Base-by-base conservation (phyloP, 2,329 filamentous ascomycete genomes). In the Trichoderma cornu-damae region DNA sequence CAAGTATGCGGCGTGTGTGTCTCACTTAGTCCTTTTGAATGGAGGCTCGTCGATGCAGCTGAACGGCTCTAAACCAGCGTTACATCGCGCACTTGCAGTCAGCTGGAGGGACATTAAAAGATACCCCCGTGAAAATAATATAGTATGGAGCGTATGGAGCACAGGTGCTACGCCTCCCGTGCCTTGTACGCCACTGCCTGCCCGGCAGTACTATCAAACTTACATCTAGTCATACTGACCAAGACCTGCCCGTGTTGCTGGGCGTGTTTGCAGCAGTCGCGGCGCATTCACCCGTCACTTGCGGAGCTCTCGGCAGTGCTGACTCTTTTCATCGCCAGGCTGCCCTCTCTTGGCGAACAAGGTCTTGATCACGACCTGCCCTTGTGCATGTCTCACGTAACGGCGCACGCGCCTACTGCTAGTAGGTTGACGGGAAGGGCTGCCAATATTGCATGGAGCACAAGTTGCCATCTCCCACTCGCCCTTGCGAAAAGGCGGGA, bases 361-460 rank as follows among this genome's bases (percentile, higher is more conserved):
- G 52, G 52, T 46, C 16, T 20, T 38, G 32, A 47, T 47, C 51
- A 22, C 51, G 42, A 46, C 42, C 38, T 54, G 51, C 51, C 51
- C 52, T 55, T 55, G 42, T 43, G 32, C 22, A 38, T 55, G 52
- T 55, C 52, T 55, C 52, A 55, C 52, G 47, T 20, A 47, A 22
- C 52, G 44, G 42, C 32, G 42, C n/a, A 35, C 42, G 34, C 51
- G 32, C 42, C 28, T 20, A n/a, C n/a, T n/a, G n/a, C n/a, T n/a
- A n/a, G n/a, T n/a, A 46, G 22, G 32, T 20, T 18, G 18, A 38
- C 42, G 30, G n/a, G 20, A 47, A 50, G 47, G 32, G n/a, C 22
- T 26, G 20, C 30, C 20, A 37, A 18, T 28, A 47, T 47, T 47
- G 28, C 44, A 34, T 12, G 50, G 26, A 26, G 7, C 22, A 38